Conservation (phyloP, 257 asterid species). For the Solanum neorickii region DNA sequence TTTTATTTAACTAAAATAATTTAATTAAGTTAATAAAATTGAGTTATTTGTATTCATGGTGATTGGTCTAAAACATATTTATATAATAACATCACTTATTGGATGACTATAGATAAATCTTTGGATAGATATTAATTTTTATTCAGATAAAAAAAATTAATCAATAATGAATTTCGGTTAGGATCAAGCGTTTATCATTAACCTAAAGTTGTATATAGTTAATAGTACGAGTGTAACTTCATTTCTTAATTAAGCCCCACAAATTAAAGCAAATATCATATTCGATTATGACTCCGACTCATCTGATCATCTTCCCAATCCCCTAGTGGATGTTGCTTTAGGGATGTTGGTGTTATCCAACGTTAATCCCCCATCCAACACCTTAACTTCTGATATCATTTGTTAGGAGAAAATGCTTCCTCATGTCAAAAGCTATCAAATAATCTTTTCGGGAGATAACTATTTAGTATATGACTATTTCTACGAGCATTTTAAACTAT, state of each 20-base stretch:
- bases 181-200: neutral
- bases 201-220: too few relatives aligned
- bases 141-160: neutral
- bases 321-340: too few relatives aligned
- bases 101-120: neutral
- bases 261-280: too few relatives aligned
- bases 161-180: neutral
- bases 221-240: too few relatives aligned
- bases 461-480: neutral
- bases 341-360: too few relatives aligned
- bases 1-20: neutral
- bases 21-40: neutral
- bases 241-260: too few relatives aligned
- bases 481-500: neutral
- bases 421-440: neutral
- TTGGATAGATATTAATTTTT: neutral
- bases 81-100: neutral
- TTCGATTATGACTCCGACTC: too few relatives aligned
- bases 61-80: neutral
- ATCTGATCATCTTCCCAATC: too few relatives aligned
- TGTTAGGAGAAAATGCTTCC: neutral
- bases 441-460: neutral
- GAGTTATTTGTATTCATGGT: neutral
- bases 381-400: neutral
- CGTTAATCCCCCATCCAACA: too few relatives aligned